Evolutionary conservation across 1,284 basidiomycete species (phyloP), one percentile per base, ranked within the genome.

Genomic region (Erythrobasidium hasegawianum): DNA sequence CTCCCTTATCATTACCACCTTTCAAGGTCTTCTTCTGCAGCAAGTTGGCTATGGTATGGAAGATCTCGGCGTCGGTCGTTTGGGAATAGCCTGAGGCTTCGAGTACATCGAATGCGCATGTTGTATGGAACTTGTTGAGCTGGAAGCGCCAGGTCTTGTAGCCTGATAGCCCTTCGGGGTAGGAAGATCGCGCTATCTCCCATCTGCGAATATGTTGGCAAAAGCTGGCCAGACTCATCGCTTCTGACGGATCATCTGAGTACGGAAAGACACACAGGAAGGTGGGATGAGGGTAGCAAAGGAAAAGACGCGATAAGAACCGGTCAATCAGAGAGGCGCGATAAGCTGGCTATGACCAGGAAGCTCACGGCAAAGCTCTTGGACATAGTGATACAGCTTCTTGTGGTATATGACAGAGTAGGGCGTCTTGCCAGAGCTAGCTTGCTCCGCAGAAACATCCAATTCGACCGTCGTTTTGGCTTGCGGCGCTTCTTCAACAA

Each of bases 1-100:
- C 47, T 7, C 43, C 45, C 27, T 55, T 59, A 26, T 67, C 64
- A n/a, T 56, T 45, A 29, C 64, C 64, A 27, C 64, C 64, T 47
- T 61, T 67, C 4, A 67, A 26, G 22, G 64, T 67, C 40, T 60
- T 59, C 43, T 67, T 67, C 50, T 59, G 57, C 11, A 67, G 52
- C 10, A 67, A 26, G 24, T 60, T 49, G 11, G 58, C 58, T 2
- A 67, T 49, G 11, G 29, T 52, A 18, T 39, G 26, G 39, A 59
- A 64, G 22, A 64, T 57, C 2, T 18, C 53, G 29, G 10, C 13
- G 33, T 64, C 61, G 4, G 4, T 14, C 4, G 43, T 33, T 47
- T 67, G 43, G 1, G 33, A 53, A 40, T 60, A 59, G 10, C 64
- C 57, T 20, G 2, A 38, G 1, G 20, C 20, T 50, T 29, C 47